These are phyloP conservation scores for Skeletonema menzelii DNA, from an alignment of 108 stramenopile species.

Conservation along the genomic window DNA sequence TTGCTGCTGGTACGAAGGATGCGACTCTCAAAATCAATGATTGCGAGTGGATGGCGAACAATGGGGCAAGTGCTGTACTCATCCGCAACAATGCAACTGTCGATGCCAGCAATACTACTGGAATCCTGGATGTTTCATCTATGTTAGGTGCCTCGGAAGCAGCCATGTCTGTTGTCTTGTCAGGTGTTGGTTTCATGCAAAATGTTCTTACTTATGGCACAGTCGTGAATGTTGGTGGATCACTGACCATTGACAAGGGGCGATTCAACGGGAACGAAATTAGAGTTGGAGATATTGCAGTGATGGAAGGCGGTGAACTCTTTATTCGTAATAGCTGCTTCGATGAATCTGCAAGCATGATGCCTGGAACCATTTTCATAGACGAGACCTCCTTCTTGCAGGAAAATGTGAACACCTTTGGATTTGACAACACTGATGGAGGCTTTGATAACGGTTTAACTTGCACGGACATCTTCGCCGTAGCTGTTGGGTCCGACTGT, in stretches of 20 bases:
- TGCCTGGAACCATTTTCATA: conserved; percentile 40
- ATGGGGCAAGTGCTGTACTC: conserved; percentile 25
- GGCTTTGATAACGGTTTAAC: conserved; percentile 1
- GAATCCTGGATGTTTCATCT: neutral
- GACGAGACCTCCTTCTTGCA: conserved; percentile 24
- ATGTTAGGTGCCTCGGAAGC: neutral
- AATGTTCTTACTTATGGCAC: conserved; percentile 22
- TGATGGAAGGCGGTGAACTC: conserved; percentile 22
- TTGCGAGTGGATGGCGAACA: conserved; percentile 36
- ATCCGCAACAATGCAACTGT: conserved; percentile 9
- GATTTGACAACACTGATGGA: conserved; percentile 26
- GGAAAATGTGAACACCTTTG: conserved; percentile 33
- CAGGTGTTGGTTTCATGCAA: conserved; percentile 13
- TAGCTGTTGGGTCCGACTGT: conserved; percentile 22
- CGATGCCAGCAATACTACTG: neutral
- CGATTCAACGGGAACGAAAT: conserved; percentile 23
- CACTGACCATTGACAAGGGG: conserved; percentile 22
- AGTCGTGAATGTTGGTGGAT: conserved; percentile 37
- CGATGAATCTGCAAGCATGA: conserved; percentile 7
- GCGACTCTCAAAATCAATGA: conserved; percentile 25
- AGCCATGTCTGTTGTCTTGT: conserved; percentile 40
- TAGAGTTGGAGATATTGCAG: conserved; percentile 31
- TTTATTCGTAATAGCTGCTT: conserved; percentile 37
- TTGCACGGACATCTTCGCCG: conserved; percentile 33
- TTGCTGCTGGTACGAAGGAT: conserved; percentile 26